Evolutionary conservation across 257 asterid genomes (phyloP).

Genomic region (Ligustrum vulgare): DNA sequence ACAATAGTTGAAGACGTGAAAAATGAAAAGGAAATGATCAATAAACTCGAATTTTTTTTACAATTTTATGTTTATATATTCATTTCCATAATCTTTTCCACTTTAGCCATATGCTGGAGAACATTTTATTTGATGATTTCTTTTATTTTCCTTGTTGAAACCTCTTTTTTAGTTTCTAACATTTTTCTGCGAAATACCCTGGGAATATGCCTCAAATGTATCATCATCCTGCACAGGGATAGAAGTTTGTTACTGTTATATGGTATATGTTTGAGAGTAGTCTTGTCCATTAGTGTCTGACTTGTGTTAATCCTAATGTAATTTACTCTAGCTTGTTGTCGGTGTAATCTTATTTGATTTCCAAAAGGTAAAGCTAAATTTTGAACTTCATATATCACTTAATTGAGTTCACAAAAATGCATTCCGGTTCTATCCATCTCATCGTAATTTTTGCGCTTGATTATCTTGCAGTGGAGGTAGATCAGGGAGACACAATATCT

Average conservation of each 20-base stretch:
- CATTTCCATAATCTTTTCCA: not conserved
- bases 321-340: not conserved
- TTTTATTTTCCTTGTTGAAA: not conserved
- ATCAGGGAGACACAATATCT: conserved; percentile 2
- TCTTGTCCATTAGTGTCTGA: not conserved
- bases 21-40: too few species aligned
- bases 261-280: not conserved
- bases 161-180: not conserved
- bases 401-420: not conserved
- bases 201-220: not conserved
- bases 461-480: conserved; percentile 30
- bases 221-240: not conserved
- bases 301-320: not conserved
- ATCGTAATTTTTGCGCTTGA: conserved; percentile 21
- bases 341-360: not conserved
- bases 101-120: not conserved
- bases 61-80: not conserved
- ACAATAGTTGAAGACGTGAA: not conserved
- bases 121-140: not conserved
- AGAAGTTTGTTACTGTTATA: not conserved
- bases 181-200: not conserved
- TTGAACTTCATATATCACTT: not conserved
- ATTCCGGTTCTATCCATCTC: conserved; percentile 8
- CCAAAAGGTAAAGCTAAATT: not conserved
- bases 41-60: not conserved